Percentiles rank a stretch among this genome's conserved stretches.
phyloP scores from a whole-genome alignment of 345 rosid species.

The Brassica napus region DNA sequence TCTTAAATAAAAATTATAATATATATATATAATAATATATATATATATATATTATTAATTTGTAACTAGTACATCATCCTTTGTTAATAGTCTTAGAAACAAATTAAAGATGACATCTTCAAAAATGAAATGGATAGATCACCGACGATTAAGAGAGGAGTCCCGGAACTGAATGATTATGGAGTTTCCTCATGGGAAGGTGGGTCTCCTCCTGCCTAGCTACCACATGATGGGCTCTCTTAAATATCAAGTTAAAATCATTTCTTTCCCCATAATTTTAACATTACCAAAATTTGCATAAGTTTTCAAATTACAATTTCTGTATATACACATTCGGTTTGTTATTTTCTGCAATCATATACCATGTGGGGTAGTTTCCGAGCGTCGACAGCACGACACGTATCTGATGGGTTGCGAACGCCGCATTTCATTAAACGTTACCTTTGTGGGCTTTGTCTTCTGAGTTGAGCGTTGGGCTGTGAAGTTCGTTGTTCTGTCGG shows the following conservation, averaged over 20 bases:
- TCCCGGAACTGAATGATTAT: slow-evolving; percentile 28
- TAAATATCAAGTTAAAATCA: not conserved
- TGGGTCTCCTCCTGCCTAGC: slow-evolving; percentile 39
- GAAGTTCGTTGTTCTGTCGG: too few species aligned
- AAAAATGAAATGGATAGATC: slow-evolving; percentile 33
- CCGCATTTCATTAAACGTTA: too few species aligned
- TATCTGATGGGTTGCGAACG: too few species aligned
- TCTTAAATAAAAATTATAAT: not conserved
- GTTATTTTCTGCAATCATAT: not conserved
- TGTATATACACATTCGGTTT: not conserved
- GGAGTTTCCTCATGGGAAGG: slow-evolving; percentile 31
- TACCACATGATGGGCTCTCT: slow-evolving; percentile 44
- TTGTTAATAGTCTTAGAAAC: slow-evolving; percentile 14
- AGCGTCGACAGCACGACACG: too few species aligned
- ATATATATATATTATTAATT: not conserved
- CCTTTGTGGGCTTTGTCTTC: too few species aligned
- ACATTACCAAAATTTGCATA: not conserved
- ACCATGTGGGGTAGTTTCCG: not conserved
- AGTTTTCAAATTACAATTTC: not conserved
- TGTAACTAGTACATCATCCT: slow-evolving; percentile 11
- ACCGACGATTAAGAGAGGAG: slow-evolving; percentile 43
- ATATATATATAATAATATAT: too few species aligned
- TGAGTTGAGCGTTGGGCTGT: too few species aligned
- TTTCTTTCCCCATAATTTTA: not conserved
- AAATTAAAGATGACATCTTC: slow-evolving; percentile 1